Base-by-base conservation (phyloP, 306 rosid genomes). In the Cucumis cinereus region DNA sequence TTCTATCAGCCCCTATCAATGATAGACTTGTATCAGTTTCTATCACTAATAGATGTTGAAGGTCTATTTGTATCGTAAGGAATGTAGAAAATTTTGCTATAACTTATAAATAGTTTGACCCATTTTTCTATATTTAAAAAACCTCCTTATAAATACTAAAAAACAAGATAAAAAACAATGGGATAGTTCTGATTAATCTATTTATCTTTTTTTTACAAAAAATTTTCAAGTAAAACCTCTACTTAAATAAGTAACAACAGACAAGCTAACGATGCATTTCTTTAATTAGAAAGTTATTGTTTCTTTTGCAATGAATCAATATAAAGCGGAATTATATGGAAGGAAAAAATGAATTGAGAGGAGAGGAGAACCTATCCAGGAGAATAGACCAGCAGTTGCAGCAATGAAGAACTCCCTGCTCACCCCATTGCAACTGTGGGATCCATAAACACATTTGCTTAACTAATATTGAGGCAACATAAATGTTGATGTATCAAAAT, bases 401-500 rank as follows among this genome's bases (percentile, higher is more conserved):
- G 47, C 76, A 17, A 72, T 19, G 60, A 72, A 72, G 43, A 72
- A 72, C 61, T 72, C 76, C 61, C 8, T 49, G 61, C 76, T 35
- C 45, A 50, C 40, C 30, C 47, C 11, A 4, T 52, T 72, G 76
- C 76, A 72, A 50, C 76, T 72, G 76, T 26, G 11, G 56, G 55
- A 72, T 28, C 43, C 60, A 72, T 50, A 30, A 72, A 28, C 11
- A 43, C 54, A 68, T 23, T 41, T 11, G 13, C 49, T 43, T 3
- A 68, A 22, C 74, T 68, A 22, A 15, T 45, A 23, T 38, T 23
- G 8, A 43, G 58, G 58, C 13, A 47, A 33, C 17, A 3, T 3
- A n/a, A 50, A 1, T 59, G 62, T 64, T 75, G 40, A 82, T 47
- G 79, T 75, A 79, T 73, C 75, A 40, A 50, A 60, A 77, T 69